These are phyloP conservation scores for Pyricularia pennisetigena DNA, from an alignment of 2,329 filamentous ascomycete species.

Conservation along the genomic window DNA sequence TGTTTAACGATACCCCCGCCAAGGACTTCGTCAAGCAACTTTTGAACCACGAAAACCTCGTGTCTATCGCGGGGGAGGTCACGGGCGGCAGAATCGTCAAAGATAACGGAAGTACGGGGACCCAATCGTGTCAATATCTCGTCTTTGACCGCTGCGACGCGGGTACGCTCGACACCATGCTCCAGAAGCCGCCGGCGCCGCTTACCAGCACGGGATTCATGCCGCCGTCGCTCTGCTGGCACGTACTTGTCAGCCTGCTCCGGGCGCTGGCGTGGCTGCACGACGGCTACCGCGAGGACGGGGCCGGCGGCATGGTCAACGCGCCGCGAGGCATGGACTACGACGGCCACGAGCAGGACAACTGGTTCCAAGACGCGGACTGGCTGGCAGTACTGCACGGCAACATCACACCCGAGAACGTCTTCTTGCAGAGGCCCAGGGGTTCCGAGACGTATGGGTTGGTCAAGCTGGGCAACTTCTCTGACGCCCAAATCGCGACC, in stretches of 20 bases:
- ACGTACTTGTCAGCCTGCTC: slow-evolving; percentile 37
- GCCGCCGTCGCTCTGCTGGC: slow-evolving; percentile 46
- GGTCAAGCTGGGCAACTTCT: slow-evolving; percentile 43
- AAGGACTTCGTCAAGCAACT: slow-evolving; percentile 22
- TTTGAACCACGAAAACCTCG: slow-evolving; percentile 39
- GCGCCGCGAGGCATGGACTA: not conserved
- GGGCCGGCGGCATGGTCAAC: slow-evolving; percentile 4
- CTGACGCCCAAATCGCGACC: slow-evolving; percentile 27
- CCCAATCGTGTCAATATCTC: slow-evolving; percentile 16
- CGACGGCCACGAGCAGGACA: not conserved
- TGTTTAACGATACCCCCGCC: slow-evolving; percentile 19
- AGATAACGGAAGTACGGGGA: too few species aligned
- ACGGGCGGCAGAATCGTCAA: slow-evolving; percentile 1
- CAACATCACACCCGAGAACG: slow-evolving; percentile 33
- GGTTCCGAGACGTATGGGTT: slow-evolving; percentile 39
- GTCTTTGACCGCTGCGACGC: slow-evolving; percentile 45
- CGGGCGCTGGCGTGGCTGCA: slow-evolving; percentile 43
- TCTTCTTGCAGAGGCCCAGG: slow-evolving; percentile 38
- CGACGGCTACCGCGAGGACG: slow-evolving; percentile 27
- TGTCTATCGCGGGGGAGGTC: slow-evolving; percentile 27
- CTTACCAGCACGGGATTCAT: slow-evolving; percentile 22
- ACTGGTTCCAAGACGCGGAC: slow-evolving; percentile 6
- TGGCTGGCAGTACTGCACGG: slow-evolving; percentile 45
- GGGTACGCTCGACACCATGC: slow-evolving; percentile 33
- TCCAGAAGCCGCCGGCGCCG: slow-evolving; percentile 14